Conservation (phyloP, 805 yeast genomes). For the Kodamaea sagamina region DNA sequence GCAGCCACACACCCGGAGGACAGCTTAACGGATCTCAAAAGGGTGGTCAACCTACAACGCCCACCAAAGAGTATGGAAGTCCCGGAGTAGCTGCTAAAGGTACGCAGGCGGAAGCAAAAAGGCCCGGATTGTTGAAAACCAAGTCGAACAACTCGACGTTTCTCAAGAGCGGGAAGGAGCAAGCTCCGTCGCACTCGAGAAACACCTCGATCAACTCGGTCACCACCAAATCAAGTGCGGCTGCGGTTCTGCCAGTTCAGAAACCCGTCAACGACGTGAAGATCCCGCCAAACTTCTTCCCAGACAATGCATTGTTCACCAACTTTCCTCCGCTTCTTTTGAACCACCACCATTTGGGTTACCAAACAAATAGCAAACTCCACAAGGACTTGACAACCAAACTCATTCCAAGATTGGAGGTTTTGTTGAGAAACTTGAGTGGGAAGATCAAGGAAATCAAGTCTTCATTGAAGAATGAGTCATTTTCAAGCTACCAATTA, state of each 20-base stretch:
- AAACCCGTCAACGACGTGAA: slow-evolving; percentile 19
- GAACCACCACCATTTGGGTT: slow-evolving; percentile 35
- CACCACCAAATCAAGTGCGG: slow-evolving; percentile 1
- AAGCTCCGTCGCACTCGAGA: slow-evolving; percentile 19
- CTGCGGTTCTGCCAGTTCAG: neutral
- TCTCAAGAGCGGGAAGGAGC: slow-evolving; percentile 19
- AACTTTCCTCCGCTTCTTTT: slow-evolving; percentile 35
- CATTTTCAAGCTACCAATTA: slow-evolving; percentile 39
- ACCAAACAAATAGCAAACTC: slow-evolving; percentile 29
- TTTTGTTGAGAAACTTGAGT: slow-evolving; percentile 34
- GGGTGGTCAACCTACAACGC: slow-evolving; percentile 2
- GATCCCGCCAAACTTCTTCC: slow-evolving; percentile 26
- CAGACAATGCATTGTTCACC: slow-evolving; percentile 26
- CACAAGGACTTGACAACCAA: slow-evolving; percentile 34
- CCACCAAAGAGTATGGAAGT: slow-evolving; percentile 10
- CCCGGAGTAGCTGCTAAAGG: neutral
- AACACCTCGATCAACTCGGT: slow-evolving; percentile 14
- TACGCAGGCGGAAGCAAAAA: slow-evolving; percentile 12
- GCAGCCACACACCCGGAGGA: slow-evolving; percentile 4
- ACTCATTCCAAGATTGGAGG: slow-evolving; percentile 40
- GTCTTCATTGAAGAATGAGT: slow-evolving; percentile 41
- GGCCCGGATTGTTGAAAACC: slow-evolving; percentile 28
- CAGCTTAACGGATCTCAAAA: neutral
- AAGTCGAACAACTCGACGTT: slow-evolving; percentile 26
- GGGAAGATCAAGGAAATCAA: slow-evolving; percentile 44